These are phyloP conservation scores for Aspergillus vadensis DNA, from an alignment of 2,329 filamentous ascomycete species.

Conservation along the genomic window DNA sequence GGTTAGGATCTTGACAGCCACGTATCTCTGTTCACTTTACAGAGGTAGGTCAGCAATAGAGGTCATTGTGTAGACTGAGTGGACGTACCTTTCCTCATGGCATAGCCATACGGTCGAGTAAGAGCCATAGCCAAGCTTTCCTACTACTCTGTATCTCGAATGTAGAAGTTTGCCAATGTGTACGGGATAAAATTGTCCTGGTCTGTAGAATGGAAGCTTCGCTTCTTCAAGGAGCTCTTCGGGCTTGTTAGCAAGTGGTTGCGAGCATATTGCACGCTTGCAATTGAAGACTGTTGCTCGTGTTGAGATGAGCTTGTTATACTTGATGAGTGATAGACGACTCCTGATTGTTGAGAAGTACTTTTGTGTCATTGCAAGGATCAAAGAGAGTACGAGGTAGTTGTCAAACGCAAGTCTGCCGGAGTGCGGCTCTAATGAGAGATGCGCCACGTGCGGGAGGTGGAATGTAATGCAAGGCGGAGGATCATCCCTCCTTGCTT, in stretches of 20 bases:
- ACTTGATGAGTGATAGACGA: too few relatives aligned
- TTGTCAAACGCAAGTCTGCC: too few relatives aligned
- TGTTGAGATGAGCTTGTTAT: too few relatives aligned
- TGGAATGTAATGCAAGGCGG: too few relatives aligned
- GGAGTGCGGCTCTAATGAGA: too few relatives aligned
- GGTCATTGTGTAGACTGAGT: neutral
- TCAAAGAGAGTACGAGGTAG: too few relatives aligned
- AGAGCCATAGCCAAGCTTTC: conserved; percentile 2
- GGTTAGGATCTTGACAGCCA: neutral
- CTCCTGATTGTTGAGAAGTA: too few relatives aligned
- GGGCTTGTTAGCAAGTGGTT: neutral
- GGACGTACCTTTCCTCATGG: neutral
- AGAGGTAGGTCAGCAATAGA: neutral
- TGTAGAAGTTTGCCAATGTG: neutral
- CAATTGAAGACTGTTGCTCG: too few relatives aligned
- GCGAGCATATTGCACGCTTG: too few relatives aligned
- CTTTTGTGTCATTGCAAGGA: too few relatives aligned
- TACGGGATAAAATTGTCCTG: neutral
- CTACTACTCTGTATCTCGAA: neutral
- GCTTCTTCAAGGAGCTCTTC: neutral
- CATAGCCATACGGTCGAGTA: conserved; percentile 5
- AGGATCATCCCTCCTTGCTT: too few relatives aligned
- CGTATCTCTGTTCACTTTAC: neutral
- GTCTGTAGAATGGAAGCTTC: conserved; percentile 1
- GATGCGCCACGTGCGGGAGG: too few relatives aligned